Conservation (phyloP, 805 yeast species). For the Candida boidinii region DNA sequence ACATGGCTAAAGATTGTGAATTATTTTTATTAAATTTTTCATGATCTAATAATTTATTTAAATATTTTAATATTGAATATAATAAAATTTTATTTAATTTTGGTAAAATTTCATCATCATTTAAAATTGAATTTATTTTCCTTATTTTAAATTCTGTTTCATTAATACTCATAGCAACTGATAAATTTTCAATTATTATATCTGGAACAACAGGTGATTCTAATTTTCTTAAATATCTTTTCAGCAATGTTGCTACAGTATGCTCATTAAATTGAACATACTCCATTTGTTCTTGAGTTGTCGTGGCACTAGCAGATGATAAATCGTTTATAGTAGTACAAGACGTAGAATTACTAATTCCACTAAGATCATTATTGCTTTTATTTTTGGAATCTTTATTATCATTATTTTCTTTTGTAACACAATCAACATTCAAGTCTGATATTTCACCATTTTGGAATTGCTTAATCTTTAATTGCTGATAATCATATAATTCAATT, state of each 20-base stretch:
- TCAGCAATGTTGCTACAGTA: constrained; percentile 73
- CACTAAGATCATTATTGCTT: no score
- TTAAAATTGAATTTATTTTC: constrained; percentile 8
- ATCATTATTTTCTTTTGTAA: no score
- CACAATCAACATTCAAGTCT: no score
- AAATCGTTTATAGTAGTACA: no score
- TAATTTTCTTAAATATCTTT: constrained; percentile 67
- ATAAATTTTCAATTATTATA: constrained; percentile 16
- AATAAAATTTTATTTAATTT: constrained; percentile 44
- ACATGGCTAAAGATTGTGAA: constrained; percentile 42
- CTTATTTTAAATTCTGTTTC: constrained; percentile 6
- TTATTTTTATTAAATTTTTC: constrained; percentile 67
- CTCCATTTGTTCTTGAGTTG: no score
- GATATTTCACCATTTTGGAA: no score
- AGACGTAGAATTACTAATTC: no score
- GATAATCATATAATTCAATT: no score
- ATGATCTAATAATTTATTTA: constrained; percentile 51
- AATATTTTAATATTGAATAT: constrained; percentile 52
- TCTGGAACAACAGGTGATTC: constrained; percentile 56
- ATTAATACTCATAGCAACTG: neutral
- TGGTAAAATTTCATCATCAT: constrained; percentile 25
- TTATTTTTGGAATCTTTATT: no score
- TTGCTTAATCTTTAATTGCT: no score
- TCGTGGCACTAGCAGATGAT: no score
- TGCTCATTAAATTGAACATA: constrained; percentile 49